Evolutionary conservation across 129 eudicot species (phyloP).

Genomic region (Pseudognaphalium luteoalbum): DNA sequence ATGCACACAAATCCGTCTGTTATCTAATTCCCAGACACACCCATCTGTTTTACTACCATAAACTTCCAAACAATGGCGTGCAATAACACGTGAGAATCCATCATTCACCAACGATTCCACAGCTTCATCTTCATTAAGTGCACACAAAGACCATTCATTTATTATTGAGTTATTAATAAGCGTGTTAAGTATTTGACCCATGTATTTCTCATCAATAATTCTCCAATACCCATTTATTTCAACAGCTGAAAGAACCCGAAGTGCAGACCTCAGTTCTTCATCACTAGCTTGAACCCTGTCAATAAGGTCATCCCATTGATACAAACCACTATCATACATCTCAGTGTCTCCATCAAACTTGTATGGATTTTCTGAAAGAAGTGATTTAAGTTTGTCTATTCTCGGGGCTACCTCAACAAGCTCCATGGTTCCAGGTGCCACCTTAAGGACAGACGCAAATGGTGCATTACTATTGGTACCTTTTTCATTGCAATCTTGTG

Average conservation of each 20-base stretch:
- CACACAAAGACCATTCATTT: conserved; percentile 63
- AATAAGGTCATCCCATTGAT: conserved; percentile 76
- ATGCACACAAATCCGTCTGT: conserved; percentile 69
- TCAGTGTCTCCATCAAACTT: conserved; percentile 47
- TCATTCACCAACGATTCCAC: conserved; percentile 53
- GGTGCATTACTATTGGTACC: conserved; percentile 16
- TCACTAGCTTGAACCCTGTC: conserved; percentile 88
- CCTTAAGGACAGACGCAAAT: conserved; percentile 63
- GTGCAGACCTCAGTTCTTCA: conserved; percentile 61
- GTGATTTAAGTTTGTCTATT: conserved; percentile 72
- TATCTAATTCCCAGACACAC: conserved; percentile 61
- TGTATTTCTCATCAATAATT: conserved; percentile 61
- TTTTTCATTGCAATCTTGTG: conserved; percentile 25
- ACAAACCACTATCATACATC: conserved; percentile 50
- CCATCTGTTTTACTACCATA: conserved; percentile 47
- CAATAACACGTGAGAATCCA: conserved; percentile 59
- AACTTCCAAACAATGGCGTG: conserved; percentile 70
- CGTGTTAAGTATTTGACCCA: conserved; percentile 54
- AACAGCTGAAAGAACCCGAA: conserved; percentile 58
- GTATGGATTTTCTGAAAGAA: conserved; percentile 68
- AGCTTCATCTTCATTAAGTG: conserved; percentile 67
- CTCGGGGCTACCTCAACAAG: conserved; percentile 85
- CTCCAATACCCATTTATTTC: conserved; percentile 92
- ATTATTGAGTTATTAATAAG: conserved; percentile 63
- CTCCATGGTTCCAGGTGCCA: conserved; percentile 88